Evolutionary conservation across 192 early-diverging fungal species (phyloP).

Genomic region (Coemansia sp.): DNA sequence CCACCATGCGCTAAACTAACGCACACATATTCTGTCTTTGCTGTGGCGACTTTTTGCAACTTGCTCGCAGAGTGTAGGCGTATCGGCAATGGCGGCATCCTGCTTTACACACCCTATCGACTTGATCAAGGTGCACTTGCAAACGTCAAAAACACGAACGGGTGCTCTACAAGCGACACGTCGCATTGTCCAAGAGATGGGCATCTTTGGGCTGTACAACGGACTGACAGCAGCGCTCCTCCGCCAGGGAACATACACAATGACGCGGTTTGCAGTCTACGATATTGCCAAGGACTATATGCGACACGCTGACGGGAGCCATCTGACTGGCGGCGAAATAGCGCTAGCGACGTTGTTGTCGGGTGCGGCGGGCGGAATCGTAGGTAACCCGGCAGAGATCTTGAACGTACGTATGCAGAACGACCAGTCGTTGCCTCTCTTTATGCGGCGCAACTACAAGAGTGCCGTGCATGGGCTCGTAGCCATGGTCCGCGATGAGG

Average conservation of each 20-base stretch:
- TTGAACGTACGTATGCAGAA: conserved; percentile 84
- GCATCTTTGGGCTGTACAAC: conserved; percentile 74
- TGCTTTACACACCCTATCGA: conserved; percentile 81
- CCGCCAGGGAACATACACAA: conserved; percentile 77
- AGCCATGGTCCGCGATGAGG: conserved; percentile 73
- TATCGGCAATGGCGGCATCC: conserved; percentile 49
- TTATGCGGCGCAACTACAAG: conserved; percentile 66
- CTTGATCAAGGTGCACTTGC: conserved; percentile 86
- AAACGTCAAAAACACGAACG: conserved; percentile 63
- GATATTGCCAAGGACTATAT: conserved; percentile 51
- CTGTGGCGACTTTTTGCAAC: neutral
- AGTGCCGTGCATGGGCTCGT: conserved; percentile 65
- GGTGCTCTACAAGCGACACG: conserved; percentile 42
- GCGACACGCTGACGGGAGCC: conserved; percentile 8
- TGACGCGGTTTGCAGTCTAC: conserved; percentile 75
- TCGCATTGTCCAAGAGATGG: conserved; percentile 75
- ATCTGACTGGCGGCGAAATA: conserved; percentile 11
- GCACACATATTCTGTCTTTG: neutral
- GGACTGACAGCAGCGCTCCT: conserved; percentile 73
- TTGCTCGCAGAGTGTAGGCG: conserved; percentile 16
- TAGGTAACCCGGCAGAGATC: conserved; percentile 76
- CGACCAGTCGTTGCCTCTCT: conserved; percentile 64
- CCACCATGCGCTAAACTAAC: neutral
- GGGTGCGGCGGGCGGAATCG: conserved; percentile 59
- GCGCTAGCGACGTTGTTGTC: conserved; percentile 29